These are phyloP conservation scores for Fusarium subtropicale DNA, from an alignment of 2,329 filamentous ascomycete species.

Conservation along the genomic window DNA sequence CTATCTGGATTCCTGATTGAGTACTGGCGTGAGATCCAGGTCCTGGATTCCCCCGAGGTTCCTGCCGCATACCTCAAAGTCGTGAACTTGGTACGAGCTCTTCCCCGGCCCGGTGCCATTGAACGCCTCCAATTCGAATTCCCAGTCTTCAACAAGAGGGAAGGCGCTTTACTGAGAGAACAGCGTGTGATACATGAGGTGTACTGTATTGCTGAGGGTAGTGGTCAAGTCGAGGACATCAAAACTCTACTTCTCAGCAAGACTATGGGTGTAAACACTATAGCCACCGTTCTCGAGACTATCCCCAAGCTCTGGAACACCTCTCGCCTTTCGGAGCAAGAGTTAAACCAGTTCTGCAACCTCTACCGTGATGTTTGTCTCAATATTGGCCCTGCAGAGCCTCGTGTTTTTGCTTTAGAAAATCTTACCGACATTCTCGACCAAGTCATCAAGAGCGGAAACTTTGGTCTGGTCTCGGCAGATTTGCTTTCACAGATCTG, in stretches of 20 bases:
- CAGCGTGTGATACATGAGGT: conserved; percentile 55
- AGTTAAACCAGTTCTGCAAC: conserved; percentile 51
- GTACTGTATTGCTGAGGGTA: conserved; percentile 48
- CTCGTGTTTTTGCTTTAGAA: conserved; percentile 60
- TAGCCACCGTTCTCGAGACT: conserved; percentile 54
- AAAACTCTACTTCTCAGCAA: conserved; percentile 47
- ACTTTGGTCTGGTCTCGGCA: conserved; percentile 49
- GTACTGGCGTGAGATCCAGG: conserved; percentile 42
- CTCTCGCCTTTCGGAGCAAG: conserved; percentile 40
- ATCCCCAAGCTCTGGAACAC: conserved; percentile 50
- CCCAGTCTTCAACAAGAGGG: conserved; percentile 26
- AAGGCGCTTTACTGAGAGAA: conserved; percentile 55
- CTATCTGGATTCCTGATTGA: conserved; percentile 49
- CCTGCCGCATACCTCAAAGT: conserved; percentile 61
- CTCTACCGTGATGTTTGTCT: conserved; percentile 59
- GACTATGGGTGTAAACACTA: conserved; percentile 49
- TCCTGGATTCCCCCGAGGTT: conserved; percentile 55
- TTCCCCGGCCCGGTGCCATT: conserved; percentile 42
- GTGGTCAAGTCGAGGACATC: conserved; percentile 42
- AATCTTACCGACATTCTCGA: conserved; percentile 62
- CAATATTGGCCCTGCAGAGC: conserved; percentile 55
- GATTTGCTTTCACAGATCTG: conserved; percentile 56
- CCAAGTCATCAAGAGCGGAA: conserved; percentile 48
- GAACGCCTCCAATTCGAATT: conserved; percentile 40
- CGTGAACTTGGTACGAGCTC: conserved; percentile 56